Evolutionary conservation across 202 grass and related monocot species (phyloP).

Genomic region (Eragrostis tef): DNA sequence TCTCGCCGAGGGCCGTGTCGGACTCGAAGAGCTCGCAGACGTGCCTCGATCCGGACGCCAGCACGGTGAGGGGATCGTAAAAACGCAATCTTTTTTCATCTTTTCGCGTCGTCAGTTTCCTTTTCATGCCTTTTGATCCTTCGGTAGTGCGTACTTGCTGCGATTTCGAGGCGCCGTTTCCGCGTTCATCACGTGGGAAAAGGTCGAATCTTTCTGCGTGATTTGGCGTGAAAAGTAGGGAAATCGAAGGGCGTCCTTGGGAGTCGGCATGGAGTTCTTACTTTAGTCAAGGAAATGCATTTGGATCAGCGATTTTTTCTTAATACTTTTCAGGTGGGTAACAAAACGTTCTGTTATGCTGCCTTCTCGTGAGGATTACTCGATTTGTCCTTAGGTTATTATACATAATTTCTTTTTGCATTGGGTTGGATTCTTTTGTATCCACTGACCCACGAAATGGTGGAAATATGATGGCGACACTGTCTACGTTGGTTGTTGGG

Average conservation of each 20-base stretch:
- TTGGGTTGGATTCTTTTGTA: not conserved
- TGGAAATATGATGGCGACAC: conserved; percentile 14
- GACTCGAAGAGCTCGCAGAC: conserved; percentile 85
- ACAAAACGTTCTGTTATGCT: not conserved
- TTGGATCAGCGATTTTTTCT: conserved; percentile 10
- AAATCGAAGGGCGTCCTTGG: conserved; percentile 26
- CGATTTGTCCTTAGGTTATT: not conserved
- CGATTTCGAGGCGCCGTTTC: conserved; percentile 7
- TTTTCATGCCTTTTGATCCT: not conserved
- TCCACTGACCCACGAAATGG: conserved; percentile 5
- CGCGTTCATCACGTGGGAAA: conserved; percentile 23
- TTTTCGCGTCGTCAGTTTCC: not conserved
- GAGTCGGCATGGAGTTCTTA: not conserved
- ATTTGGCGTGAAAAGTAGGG: not conserved
- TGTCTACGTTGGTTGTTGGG: conserved; percentile 17
- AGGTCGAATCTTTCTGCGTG: not conserved
- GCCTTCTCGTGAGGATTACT: not conserved
- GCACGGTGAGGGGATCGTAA: conserved; percentile 57
- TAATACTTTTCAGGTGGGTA: not conserved
- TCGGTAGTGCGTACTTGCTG: not conserved
- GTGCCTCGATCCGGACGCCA: conserved; percentile 94
- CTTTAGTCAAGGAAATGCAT: not conserved
- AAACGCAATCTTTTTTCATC: not conserved
- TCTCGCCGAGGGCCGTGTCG: conserved; percentile 69
- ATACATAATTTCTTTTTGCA: not conserved